Evolutionary conservation across 1,284 basidiomycete species (phyloP), one percentile per base, ranked within the genome.

Genomic region (Apiotrichum sp.): DNA sequence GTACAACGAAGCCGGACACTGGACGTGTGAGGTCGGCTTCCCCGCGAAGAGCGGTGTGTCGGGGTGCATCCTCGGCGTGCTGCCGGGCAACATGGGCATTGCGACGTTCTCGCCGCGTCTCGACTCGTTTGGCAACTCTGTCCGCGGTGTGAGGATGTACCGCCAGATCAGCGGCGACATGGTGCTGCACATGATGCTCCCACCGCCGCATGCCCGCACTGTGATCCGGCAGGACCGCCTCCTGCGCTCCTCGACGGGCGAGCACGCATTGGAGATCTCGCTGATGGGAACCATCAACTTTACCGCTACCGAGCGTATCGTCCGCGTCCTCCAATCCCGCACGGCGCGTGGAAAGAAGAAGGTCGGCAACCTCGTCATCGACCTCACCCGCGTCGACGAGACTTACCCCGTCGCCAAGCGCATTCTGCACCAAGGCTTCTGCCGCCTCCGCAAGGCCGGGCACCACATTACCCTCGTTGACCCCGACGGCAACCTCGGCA

Each of bases 381-480:
- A 52, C 50, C 42, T 45, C 8, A n/a, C 32, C 50, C 42, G 41
- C 43, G 42, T 38, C 14, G 49, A 65, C 47, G 16, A 38, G 35
- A 36, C 39, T 36, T 22, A 48, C 40, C 40, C 40, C 6, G 40
- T 41, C 40, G 40, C 40, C 10, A 14, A 6, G 10, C 9, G 6
- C 10, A 10, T 41, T 9, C 9, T 41, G 10, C 9, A 16, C 10
- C 9, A 41, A 14, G 40, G 40, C n/a, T 16, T 41, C 6, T 13
- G n/a, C 8, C 40, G 40, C n/a, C 6, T 41, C 11, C 40, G 40
- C 40, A 16, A 14, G 10, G 40, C 14, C 9, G 14, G 11, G 10
- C 40, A 41, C 40, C 8, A 16, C 10, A 14, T 41, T 14, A 41
- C n/a, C 40, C 6, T 41, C 14, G 40, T 41, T n/a, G 40, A 41